A percentile compares a stretch with the other conserved stretches of the same genome.
These are phyloP conservation scores for Prunus kanzakura DNA, from an alignment of 306 rosid species.

Conservation along the genomic window DNA sequence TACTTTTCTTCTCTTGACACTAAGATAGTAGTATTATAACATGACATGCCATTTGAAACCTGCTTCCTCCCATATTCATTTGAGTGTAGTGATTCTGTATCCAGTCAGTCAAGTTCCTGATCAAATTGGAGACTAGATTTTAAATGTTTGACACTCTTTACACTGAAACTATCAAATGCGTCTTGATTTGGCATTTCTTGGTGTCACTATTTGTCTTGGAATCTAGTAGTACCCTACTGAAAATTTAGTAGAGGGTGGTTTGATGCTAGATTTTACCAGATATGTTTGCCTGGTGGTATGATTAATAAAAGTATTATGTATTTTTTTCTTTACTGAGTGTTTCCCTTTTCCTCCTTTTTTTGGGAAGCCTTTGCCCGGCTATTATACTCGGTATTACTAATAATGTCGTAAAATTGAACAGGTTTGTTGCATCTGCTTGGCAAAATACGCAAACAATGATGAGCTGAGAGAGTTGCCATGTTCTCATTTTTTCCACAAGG, in stretches of 20 bases:
- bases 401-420: conserved; percentile 33
- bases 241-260: not conserved
- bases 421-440: conserved; percentile 95
- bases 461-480: conserved; percentile 90
- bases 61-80: not conserved
- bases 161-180: not conserved
- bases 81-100: not conserved
- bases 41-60: not conserved
- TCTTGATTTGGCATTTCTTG: not conserved
- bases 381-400: not conserved
- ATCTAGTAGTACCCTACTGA: not conserved
- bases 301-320: not conserved
- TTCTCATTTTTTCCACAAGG: conserved; percentile 92
- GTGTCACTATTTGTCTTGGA: not conserved
- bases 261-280: not conserved
- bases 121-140: not conserved
- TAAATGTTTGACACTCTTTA: not conserved
- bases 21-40: not conserved
- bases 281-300: not conserved
- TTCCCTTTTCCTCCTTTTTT: not conserved
- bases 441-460: conserved; percentile 78
- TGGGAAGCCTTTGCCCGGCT: not conserved
- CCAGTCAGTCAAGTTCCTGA: not conserved
- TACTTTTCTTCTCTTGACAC: not conserved
- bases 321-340: not conserved